Base-by-base conservation (phyloP, 306 rosid genomes). In the Carpinus fangiana region DNA sequence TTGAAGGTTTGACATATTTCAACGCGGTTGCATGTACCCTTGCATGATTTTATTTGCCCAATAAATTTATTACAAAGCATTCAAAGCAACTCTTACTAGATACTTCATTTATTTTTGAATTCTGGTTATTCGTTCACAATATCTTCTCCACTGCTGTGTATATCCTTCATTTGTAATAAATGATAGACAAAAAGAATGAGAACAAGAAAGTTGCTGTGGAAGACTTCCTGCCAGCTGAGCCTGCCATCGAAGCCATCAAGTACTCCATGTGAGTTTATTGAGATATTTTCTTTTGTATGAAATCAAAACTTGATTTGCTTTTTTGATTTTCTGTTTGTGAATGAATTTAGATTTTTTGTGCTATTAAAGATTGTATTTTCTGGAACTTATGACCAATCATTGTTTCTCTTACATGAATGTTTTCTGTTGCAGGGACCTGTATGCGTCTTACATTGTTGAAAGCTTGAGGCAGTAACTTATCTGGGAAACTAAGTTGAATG, bases 191-290 rank as follows among this genome's bases (percentile, higher is more conserved):
- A 87, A 95, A 95, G 90, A 95, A 95, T 68, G 98, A 95, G 87
- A 95, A 95, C 92, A 95, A 95, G 88, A 87, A 78, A 77, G 99
- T 93, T 38, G 99, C 81, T 59, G 99, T 95, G 70, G 98, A 95
- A 73, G 99, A 95, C 85, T 95, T 95, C 72, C 87, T 95, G 75
- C 99, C 97, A 23, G 87, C 94, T 56, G 89, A 91, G 74, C 57
- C 95, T 82, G 99, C 99, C 76, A 2, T 82, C 45, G 90, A 91
- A 5, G 97, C 99, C 84, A 90, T 91, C 80, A 88, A 88, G 74
- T 90, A 95, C 86, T 95, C 99, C 78, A 91, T 93, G 99, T 95
- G 72, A 85, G 98, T 73, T 60, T 72, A 76, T 74, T 51, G 47
- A 41, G 11, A 4, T 17, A 11, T 66, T 66, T 43, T 18, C 61